phyloP scores from a whole-genome alignment of 2,329 filamentous ascomycete species.

The Lasiodiplodia theobromae region DNA sequence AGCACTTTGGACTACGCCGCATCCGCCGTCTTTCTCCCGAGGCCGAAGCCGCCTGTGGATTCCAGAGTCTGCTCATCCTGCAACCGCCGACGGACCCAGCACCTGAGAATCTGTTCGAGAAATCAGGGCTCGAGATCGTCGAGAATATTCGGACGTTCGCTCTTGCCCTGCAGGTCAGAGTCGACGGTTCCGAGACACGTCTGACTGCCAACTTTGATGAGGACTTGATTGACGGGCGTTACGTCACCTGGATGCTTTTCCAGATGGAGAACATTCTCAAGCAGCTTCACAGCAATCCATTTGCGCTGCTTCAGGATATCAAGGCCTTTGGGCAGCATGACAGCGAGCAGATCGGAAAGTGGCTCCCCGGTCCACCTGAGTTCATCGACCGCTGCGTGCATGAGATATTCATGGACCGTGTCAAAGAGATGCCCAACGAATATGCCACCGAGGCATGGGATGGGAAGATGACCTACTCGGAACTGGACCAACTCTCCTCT shows the following conservation, averaged over 20 bases:
- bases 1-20: constrained; percentile 33
- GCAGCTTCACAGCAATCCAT: background rate
- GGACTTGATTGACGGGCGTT: background rate
- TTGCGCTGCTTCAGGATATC: constrained; percentile 34
- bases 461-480: constrained; percentile 55
- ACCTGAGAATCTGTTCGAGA: too few species aligned
- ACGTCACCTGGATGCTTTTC: background rate
- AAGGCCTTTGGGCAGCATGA: constrained; percentile 37
- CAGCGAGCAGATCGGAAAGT: background rate
- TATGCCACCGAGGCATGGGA: constrained; percentile 61
- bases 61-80: constrained; percentile 60
- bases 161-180: background rate
- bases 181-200: background rate
- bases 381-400: constrained; percentile 55
- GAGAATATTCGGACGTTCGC: background rate
- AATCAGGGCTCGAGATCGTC: too few species aligned
- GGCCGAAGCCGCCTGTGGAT: constrained; percentile 56
- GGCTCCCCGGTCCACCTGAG: constrained; percentile 50
- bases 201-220: constrained; percentile 4
- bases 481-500: constrained; percentile 47
- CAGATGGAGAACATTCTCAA: constrained; percentile 23
- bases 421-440: constrained; percentile 46
- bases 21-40: constrained; percentile 51
- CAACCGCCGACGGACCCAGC: constrained; percentile 40
- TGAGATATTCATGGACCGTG: constrained; percentile 52